Percentiles rank a stretch among this genome's conserved stretches.
phyloP scores from a whole-genome alignment of 257 asterid genomes.

The Sherardia arvensis region DNA sequence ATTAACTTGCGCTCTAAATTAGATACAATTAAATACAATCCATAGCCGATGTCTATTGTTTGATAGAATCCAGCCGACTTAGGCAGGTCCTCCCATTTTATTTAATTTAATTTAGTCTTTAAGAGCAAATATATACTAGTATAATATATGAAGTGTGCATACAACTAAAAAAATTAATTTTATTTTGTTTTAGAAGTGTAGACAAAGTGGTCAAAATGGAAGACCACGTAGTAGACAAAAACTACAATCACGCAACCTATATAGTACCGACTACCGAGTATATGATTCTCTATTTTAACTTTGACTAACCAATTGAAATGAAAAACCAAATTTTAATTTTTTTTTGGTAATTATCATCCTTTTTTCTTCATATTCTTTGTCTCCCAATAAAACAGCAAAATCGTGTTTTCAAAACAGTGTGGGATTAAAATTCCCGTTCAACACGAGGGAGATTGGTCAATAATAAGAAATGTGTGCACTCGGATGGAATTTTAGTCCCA shows the following conservation, averaged over 20 bases:
- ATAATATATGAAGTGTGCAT: background rate
- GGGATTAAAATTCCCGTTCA: background rate
- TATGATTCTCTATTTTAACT: background rate
- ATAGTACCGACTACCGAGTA: no score
- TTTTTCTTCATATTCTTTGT: background rate
- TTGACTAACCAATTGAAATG: background rate
- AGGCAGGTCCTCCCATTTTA: no score
- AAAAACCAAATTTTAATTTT: background rate
- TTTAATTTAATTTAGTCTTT: no score
- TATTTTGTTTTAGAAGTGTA: no score
- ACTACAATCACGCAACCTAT: background rate
- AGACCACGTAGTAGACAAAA: background rate
- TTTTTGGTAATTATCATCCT: background rate
- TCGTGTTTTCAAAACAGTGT: background rate
- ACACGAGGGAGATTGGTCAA: constrained; percentile 10
- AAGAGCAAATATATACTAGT: no score
- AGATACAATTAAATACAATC: background rate
- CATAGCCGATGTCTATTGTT: background rate
- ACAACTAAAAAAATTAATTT: no score
- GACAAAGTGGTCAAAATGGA: constrained; percentile 2
- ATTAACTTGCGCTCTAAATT: background rate
- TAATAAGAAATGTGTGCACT: background rate
- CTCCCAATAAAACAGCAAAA: background rate
- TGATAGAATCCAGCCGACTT: background rate
- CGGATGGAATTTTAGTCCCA: background rate